Base-by-base conservation (phyloP, 2,329 filamentous ascomycete genomes). In the Pseudopyricularia cyperi region DNA sequence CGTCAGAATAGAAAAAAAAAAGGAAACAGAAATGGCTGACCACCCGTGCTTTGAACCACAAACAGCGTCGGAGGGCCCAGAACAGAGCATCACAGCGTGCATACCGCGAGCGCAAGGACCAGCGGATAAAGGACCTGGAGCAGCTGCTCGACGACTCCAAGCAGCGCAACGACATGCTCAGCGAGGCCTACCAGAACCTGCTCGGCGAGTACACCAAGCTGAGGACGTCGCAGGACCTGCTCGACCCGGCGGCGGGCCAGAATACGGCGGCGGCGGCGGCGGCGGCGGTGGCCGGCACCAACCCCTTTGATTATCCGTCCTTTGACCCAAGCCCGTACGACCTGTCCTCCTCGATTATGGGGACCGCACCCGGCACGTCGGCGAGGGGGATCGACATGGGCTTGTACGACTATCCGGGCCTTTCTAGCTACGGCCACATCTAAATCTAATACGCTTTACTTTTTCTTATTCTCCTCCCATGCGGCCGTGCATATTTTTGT, bases 91-190 rank as follows among this genome's bases (percentile, higher is more conserved):
- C 78, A 2, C 78, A 82, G 61, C 68, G 78, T 53, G 78, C 77
- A 1, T 82, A 81, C 60, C 70, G 78, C 48, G 77, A 82, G 61
- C 71, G 79, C 51, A 82, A 82, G 59, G 78, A 84, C 60, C 79
- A 82, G 62, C 75, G 81, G 55, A 82, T 82, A 59, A 75, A 76
- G 55, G 80, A 83, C 57, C 73, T 84, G 19, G 80, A 83, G 62
- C 61, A 69, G 34, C 72, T 79, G 58, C 72, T 83, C 32, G 65
- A 64, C 47, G 72, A 76, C 17, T 66, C 79, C 49, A 73, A 74
- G 55, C 71, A 75, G 24, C 76, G 74, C 57, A 77, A 82, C 61
- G 74, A 73, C 54, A 69, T 71, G 33, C 71, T 83, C 51, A 71
- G 72, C 55, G 69, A 72, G 50, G 77, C 76, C 4, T 80, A 81